Evolutionary conservation across 805 yeast genomes (phyloP), one percentile per base, ranked within the genome.

Genomic region (Lachancea sp.): DNA sequence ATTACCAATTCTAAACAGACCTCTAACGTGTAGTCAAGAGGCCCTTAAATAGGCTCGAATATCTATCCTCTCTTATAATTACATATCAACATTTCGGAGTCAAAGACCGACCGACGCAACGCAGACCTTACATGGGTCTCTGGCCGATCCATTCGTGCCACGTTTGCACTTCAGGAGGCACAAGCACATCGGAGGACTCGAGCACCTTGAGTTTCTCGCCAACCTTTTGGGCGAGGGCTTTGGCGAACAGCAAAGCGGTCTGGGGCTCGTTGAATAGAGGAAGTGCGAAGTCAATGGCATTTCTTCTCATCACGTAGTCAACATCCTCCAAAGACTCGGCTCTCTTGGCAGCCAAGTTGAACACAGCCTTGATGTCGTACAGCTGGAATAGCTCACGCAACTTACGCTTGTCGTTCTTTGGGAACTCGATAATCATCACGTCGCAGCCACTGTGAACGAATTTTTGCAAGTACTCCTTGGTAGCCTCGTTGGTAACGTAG

Each of bases 61-160:
- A 41, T 33, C 20, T 41, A 41, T 41, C 38, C 22, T 26, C 13
- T 15, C 11, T 15, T 33, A 19, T n/a, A 36, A 31, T 29, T 25
- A 26, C 25, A 10, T 27, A 38, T 19, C 19, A 15, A 15, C 36
- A 5, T 9, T 13, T 13, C 36, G n/a, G 11, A 22, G n/a, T n/a
- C 34, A n/a, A n/a, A n/a, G n/a, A n/a, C n/a, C n/a, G n/a, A n/a
- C n/a, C n/a, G n/a, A n/a, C 33, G 25, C 25, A 22, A 13, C 15
- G 31, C 13, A 29, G 6, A 32, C 35, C 31, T 51, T 55, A 68
- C 36, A 88, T 90, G 43, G 95, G 93, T 74, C 87, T 90, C 43
- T 95, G 95, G 48, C 95, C 96, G 60, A 93, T 79, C 61, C 85
- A 93, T 66, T 91, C 97, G 70, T 95, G 87, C 99, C 99, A 93